These are phyloP conservation scores for Torrubiellomyces zombiae DNA, from an alignment of 2,329 filamentous ascomycete species.

Conservation along the genomic window DNA sequence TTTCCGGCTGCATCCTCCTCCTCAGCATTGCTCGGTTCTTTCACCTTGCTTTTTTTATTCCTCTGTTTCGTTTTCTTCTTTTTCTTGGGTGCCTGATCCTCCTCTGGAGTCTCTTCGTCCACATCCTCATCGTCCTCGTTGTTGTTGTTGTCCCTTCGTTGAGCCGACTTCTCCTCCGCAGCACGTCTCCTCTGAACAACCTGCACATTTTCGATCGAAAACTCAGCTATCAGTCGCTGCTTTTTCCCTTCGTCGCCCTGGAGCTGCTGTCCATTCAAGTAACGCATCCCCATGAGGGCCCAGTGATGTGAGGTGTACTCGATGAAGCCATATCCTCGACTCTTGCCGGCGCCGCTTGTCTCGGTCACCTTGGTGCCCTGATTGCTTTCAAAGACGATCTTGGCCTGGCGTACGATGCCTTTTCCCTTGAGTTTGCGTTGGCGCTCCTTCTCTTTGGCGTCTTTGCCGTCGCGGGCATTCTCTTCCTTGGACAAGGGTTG, in stretches of 20 bases:
- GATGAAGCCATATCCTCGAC: conserved; percentile 90
- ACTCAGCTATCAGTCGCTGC: conserved; percentile 84
- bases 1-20: conserved; percentile 16
- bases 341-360: conserved; percentile 60
- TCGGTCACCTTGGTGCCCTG: conserved; percentile 75
- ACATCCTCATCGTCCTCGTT: background rate
- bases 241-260: conserved; percentile 54
- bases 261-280: conserved; percentile 65
- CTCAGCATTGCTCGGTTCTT: conserved; percentile 12
- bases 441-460: conserved; percentile 66
- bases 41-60: conserved; percentile 2
- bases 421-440: conserved; percentile 68
- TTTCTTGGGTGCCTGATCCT: conserved; percentile 1
- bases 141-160: conserved; percentile 4
- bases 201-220: conserved; percentile 94
- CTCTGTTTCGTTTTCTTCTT: no score
- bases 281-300: conserved; percentile 86
- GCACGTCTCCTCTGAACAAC: conserved; percentile 60
- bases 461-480: conserved; percentile 58
- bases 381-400: conserved; percentile 80
- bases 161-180: conserved; percentile 18
- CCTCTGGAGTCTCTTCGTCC: no score
- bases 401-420: conserved; percentile 78
- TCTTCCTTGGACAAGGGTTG: conserved; percentile 82
- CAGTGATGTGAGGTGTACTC: conserved; percentile 90